A percentile compares a stretch with the other conserved stretches of the same genome.
Conservation (phyloP, 306 rosid genomes). For the Quillaja saponaria region DNA sequence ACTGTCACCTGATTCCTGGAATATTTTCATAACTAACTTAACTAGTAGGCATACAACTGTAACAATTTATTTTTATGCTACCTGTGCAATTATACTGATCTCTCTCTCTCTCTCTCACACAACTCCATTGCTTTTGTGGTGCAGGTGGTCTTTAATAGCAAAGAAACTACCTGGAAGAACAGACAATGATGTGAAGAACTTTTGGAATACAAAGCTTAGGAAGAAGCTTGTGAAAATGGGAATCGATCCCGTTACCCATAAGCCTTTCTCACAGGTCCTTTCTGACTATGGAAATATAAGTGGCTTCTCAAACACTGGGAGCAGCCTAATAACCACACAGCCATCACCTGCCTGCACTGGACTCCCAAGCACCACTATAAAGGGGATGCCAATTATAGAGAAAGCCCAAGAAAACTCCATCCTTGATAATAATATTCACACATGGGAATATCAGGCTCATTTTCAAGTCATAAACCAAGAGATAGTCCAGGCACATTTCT, state of each 20-base stretch:
- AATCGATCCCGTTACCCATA: constrained; percentile 90
- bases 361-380: constrained; percentile 23
- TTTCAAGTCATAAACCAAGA: constrained; percentile 42
- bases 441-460: constrained; percentile 36
- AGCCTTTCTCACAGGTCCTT: constrained; percentile 73
- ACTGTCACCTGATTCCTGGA: background rate
- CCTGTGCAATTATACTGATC: background rate
- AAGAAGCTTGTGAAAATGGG: constrained; percentile 88
- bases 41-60: background rate
- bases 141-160: constrained; percentile 92
- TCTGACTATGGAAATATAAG: constrained; percentile 73
- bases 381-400: constrained; percentile 28
- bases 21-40: constrained; percentile 13
- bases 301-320: constrained; percentile 40
- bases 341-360: constrained; percentile 29
- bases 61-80: background rate
- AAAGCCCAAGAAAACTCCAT: constrained; percentile 24
- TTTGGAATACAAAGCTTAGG: constrained; percentile 93
- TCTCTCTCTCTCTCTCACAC: background rate
- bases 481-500: constrained; percentile 40
- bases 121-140: background rate
- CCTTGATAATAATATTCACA: constrained; percentile 28
- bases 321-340: constrained; percentile 27
- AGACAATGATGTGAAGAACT: constrained; percentile 92
- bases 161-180: constrained; percentile 83